Percentiles rank a stretch among this genome's conserved stretches.
Conservation (phyloP, 169 alveolate genomes). For the Cryptosporidium felis region DNA sequence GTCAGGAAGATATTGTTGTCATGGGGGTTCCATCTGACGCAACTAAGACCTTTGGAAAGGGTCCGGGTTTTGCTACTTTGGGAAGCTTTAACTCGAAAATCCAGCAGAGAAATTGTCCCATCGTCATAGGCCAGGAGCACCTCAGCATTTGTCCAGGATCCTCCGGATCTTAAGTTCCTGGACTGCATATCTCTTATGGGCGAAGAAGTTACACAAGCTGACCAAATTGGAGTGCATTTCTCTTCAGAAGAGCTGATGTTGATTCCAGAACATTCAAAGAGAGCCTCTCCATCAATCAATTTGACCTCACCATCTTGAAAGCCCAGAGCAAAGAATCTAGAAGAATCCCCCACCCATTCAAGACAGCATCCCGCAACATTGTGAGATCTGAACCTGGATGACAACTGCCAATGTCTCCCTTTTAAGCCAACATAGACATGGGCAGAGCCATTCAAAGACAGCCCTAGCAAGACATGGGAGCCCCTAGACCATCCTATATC, state of each 20-base stretch:
- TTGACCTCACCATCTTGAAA: conserved; percentile 50
- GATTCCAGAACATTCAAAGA: not conserved
- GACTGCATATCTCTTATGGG: conserved; percentile 64
- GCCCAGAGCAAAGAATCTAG: conserved; percentile 50
- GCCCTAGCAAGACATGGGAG: conserved; percentile 49
- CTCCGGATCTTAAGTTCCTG: conserved; percentile 20
- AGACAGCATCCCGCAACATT: conserved; percentile 44
- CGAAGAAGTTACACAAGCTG: conserved; percentile 2
- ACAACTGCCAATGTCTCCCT: conserved; percentile 61
- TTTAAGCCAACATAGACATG: conserved; percentile 21
- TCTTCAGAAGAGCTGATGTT: conserved; percentile 45
- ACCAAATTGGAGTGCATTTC: conserved; percentile 26
- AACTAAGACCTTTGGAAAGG: conserved; percentile 27
- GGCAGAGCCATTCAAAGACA: conserved; percentile 40
- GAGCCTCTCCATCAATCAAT: conserved; percentile 22
- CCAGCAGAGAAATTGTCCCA: conserved; percentile 57
- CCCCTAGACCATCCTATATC: conserved; percentile 62
- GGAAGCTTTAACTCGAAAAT: conserved; percentile 39
- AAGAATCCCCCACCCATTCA: conserved; percentile 60
- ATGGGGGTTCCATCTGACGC: conserved; percentile 61
- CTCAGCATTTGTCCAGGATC: conserved; percentile 31
- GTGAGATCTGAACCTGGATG: conserved; percentile 43
- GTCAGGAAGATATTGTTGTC: conserved; percentile 45
- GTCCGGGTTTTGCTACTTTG: conserved; percentile 29
- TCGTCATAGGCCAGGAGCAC: conserved; percentile 40